A percentile compares a stretch with the other conserved stretches of the same genome.
These are phyloP conservation scores for Nemania sp. DNA, from an alignment of 2,329 filamentous ascomycete genomes.

Conservation along the genomic window DNA sequence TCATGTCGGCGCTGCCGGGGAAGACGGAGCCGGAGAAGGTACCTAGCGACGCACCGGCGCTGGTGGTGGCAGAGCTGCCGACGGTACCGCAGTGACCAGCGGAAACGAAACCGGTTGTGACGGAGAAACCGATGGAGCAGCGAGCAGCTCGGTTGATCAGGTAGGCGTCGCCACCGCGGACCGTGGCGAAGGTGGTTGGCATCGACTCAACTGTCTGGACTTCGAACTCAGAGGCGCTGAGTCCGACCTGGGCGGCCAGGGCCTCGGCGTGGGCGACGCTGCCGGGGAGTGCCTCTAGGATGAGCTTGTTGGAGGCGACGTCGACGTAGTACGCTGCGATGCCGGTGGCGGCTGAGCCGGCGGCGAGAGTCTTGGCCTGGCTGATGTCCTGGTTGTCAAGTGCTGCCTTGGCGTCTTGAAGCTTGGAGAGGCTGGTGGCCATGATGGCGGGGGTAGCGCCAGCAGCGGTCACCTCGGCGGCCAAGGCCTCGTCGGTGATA, in stretches of 20 bases:
- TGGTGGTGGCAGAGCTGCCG: constrained; percentile 51
- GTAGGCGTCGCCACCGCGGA: constrained; percentile 56
- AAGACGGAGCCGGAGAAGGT: constrained; percentile 55
- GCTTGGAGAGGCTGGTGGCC: constrained; percentile 53
- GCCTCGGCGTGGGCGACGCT: constrained; percentile 53
- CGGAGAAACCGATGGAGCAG: constrained; percentile 57
- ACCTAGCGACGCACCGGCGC: constrained; percentile 50
- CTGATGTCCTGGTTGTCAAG: constrained; percentile 54
- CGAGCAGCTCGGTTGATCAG: constrained; percentile 50
- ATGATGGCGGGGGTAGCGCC: constrained; percentile 53
- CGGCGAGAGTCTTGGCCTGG: constrained; percentile 49
- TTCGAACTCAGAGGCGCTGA: constrained; percentile 54
- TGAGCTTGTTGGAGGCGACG: constrained; percentile 56
- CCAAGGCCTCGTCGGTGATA: constrained; percentile 54
- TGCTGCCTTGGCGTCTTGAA: constrained; percentile 56
- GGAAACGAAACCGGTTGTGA: constrained; percentile 56
- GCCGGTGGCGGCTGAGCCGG: constrained; percentile 45
- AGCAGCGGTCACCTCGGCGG: constrained; percentile 52
- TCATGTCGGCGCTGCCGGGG: constrained; percentile 56
- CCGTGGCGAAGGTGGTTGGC: constrained; percentile 50
- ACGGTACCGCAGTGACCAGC: constrained; percentile 56
- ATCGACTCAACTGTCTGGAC: constrained; percentile 51
- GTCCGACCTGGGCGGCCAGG: constrained; percentile 54
- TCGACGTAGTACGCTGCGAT: constrained; percentile 57
- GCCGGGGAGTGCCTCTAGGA: constrained; percentile 54